Evolutionary conservation across 805 yeast genomes (phyloP).

Genomic region (Nakazawaea anatomiae): DNA sequence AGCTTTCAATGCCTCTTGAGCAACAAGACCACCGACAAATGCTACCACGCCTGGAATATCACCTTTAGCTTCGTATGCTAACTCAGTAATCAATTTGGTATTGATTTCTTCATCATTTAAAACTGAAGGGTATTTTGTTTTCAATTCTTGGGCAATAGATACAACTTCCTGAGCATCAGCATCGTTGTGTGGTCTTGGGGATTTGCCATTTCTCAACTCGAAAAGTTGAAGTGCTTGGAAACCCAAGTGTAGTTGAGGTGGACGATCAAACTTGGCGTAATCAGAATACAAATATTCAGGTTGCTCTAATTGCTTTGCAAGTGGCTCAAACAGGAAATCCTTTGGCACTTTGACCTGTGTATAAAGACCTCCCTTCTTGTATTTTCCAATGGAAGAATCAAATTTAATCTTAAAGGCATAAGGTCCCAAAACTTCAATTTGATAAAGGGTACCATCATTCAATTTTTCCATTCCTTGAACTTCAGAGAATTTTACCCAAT

Average conservation of each 20-base stretch:
- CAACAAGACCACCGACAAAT: slow-evolving; percentile 87
- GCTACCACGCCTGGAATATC: slow-evolving; percentile 89
- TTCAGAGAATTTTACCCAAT: slow-evolving; percentile 80
- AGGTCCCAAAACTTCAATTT: slow-evolving; percentile 89
- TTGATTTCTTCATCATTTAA: slow-evolving; percentile 57
- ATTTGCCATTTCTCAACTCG: slow-evolving; percentile 50
- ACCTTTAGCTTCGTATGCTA: slow-evolving; percentile 84
- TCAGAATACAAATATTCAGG: slow-evolving; percentile 85
- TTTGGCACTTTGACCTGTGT: slow-evolving; percentile 87
- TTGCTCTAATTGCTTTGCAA: slow-evolving; percentile 54
- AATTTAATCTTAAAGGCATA: slow-evolving; percentile 76
- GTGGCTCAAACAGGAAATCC: slow-evolving; percentile 53
- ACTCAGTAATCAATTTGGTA: slow-evolving; percentile 59
- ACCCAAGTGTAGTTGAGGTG: slow-evolving; percentile 85
- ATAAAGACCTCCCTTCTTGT: slow-evolving; percentile 81
- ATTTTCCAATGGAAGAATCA: slow-evolving; percentile 51
- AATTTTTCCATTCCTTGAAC: slow-evolving; percentile 72
- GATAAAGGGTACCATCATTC: slow-evolving; percentile 68
- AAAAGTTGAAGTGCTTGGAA: slow-evolving; percentile 86
- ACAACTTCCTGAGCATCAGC: slow-evolving; percentile 70
- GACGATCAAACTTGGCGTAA: slow-evolving; percentile 91
- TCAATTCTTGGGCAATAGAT: slow-evolving; percentile 52
- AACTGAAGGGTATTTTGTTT: slow-evolving; percentile 48
- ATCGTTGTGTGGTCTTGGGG: slow-evolving; percentile 73
- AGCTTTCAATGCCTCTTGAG: slow-evolving; percentile 95